Evolutionary conservation across 768 basidiomycete species (phyloP), one percentile per base, ranked within the genome.

Genomic region (Tricholoma flavovirens): DNA sequence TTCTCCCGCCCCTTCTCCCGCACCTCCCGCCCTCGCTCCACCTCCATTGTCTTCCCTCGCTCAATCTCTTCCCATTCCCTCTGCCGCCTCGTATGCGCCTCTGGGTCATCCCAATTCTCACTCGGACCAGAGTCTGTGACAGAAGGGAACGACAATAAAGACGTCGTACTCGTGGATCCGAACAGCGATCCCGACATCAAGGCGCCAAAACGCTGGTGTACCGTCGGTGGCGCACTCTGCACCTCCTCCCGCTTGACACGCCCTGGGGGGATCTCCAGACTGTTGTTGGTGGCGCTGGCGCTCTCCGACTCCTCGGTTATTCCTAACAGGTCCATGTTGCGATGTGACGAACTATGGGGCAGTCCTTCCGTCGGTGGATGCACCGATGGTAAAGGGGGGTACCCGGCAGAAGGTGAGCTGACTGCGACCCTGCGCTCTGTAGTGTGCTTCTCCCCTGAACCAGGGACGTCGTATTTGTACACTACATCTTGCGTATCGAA

Each of bases 401-500:
- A 72, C 11, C 66, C 54, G 15, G 66, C 60, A 17, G 55, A 8
- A 14, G 69, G 69, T 9, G 75, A 66, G 21, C 71, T 66, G 17
- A 73, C 61, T 1, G 77, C 75, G 17, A 69, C 69, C 17, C 81
- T 73, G 55, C 76, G 79, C 55, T 80, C 77, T 22, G 69, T 75
- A 30, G 77, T 74, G 46, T 71, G 62, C 22, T 75, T 68, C 21
- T 73, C 71, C 6, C 77, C 78, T 15, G 71, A 74, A 6, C 85
- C 84, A 11, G 83, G 77, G 4, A 79, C 74, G 12, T 77, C 80
- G 66, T 93, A 93, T 54, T 83, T 82, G 66, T 93, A 89, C 42
- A 90, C 82, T 11, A 90, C 64, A 56, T 91, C 88, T 63, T 87
- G 75, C 29, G 75, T 75, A 42, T 81, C 87, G 61, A 93, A 93